Evolutionary conservation across 805 yeast species (phyloP).

Genomic region (Scheffersomyces amazonensis): DNA sequence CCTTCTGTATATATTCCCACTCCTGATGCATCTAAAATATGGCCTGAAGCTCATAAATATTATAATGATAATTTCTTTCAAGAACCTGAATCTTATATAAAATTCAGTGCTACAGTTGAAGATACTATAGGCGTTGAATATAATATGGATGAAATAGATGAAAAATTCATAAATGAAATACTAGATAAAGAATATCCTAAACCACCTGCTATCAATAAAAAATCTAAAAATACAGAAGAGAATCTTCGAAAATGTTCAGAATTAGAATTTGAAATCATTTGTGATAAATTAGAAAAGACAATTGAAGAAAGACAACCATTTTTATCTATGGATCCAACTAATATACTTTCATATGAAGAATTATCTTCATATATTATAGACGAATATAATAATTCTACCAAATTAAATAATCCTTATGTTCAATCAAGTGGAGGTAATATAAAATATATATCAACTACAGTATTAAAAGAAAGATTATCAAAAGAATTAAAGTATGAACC

Average conservation of each 20-base stretch:
- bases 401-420: slow-evolving; percentile 20
- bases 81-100: slow-evolving; percentile 78
- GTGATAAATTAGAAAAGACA: slow-evolving; percentile 69
- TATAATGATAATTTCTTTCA: slow-evolving; percentile 60
- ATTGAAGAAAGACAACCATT: slow-evolving; percentile 86
- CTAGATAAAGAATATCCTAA: slow-evolving; percentile 37
- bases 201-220: slow-evolving; percentile 6
- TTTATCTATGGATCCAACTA: slow-evolving; percentile 77
- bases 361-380: slow-evolving; percentile 49
- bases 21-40: slow-evolving; percentile 84
- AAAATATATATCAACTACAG: slow-evolving; percentile 47
- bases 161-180: slow-evolving; percentile 49
- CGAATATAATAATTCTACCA: slow-evolving; percentile 25
- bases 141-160: slow-evolving; percentile 89
- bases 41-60: slow-evolving; percentile 74
- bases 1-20: slow-evolving; percentile 83
- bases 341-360: slow-evolving; percentile 69
- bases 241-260: slow-evolving; percentile 51
- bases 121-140: slow-evolving; percentile 86
- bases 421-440: slow-evolving; percentile 23
- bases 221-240: slow-evolving; percentile 11
- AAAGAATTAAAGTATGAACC: slow-evolving; percentile 53
- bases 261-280: slow-evolving; percentile 80
- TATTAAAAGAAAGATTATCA: slow-evolving; percentile 56
- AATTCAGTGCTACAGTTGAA: slow-evolving; percentile 93